Conservation (phyloP, 192 early-diverging fungal species). For the Jimgerdemannia flammicorona region DNA sequence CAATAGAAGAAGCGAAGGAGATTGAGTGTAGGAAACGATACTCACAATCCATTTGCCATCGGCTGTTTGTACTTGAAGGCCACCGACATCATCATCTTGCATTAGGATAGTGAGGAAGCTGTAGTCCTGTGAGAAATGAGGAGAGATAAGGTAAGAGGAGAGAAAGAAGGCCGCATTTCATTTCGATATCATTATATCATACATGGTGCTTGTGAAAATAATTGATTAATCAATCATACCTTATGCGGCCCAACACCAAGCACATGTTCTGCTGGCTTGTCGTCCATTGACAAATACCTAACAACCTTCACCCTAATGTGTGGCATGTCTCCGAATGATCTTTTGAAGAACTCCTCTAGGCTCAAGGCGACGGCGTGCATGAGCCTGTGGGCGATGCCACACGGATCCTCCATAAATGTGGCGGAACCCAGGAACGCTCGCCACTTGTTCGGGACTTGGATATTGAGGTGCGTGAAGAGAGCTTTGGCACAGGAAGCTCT, state of each 20-base stretch:
- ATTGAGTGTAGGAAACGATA: too few species aligned
- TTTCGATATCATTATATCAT: too few species aligned
- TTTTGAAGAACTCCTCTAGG: conserved; percentile 35
- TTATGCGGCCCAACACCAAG: conserved; percentile 58
- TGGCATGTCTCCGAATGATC: conserved; percentile 34
- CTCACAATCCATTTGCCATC: conserved; percentile 53
- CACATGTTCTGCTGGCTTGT: conserved; percentile 30
- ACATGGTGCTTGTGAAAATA: too few species aligned
- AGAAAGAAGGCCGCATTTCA: too few species aligned
- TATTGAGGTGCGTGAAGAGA: conserved; percentile 39
- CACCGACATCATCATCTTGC: conserved; percentile 55
- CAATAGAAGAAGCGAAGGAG: too few species aligned
- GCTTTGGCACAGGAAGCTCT: conserved; percentile 25
- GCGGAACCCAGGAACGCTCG: conserved; percentile 35
- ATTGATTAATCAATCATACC: too few species aligned
- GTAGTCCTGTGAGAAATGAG: conserved; percentile 20
- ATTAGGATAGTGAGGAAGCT: conserved; percentile 52
- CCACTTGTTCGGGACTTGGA: conserved; percentile 61
- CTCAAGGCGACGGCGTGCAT: conserved; percentile 43
- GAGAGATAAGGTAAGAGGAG: neutral
- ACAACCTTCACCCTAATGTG: conserved; percentile 39
- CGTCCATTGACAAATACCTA: conserved; percentile 36
- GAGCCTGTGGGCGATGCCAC: conserved; percentile 37
- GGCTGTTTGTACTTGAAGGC: conserved; percentile 58
- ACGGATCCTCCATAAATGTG: conserved; percentile 37